These are phyloP conservation scores for Russula lepida DNA, from an alignment of 768 basidiomycete genomes.

Conservation along the genomic window DNA sequence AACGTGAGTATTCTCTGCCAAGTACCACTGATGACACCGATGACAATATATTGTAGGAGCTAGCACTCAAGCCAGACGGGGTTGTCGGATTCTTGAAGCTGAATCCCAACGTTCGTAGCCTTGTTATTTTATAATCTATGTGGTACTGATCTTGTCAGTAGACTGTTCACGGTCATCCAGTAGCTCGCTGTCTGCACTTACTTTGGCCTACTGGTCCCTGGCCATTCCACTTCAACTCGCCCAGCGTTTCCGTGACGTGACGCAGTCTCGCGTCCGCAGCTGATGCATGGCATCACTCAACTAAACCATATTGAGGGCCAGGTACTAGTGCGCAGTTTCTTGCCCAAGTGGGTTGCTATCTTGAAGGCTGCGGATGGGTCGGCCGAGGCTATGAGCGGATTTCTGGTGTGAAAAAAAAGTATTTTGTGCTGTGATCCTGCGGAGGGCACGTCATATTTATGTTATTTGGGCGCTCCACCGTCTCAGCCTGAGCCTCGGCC, in stretches of 20 bases:
- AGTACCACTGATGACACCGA: too few relatives aligned
- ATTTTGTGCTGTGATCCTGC: neutral
- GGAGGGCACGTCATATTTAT: neutral
- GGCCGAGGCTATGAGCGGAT: neutral
- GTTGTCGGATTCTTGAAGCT: slow-evolving; percentile 43
- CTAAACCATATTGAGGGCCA: slow-evolving; percentile 39
- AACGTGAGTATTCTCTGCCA: too few relatives aligned
- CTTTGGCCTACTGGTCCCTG: slow-evolving; percentile 44
- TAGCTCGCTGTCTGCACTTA: slow-evolving; percentile 40
- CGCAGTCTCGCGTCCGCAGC: slow-evolving; percentile 3
- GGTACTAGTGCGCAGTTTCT: slow-evolving; percentile 10
- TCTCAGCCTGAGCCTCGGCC: too few relatives aligned
- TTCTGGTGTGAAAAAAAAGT: neutral
- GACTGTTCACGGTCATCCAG: slow-evolving; percentile 54
- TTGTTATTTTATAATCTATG: neutral
- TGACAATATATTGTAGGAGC: slow-evolving; percentile 37
- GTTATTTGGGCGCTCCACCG: too few relatives aligned
- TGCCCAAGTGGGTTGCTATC: slow-evolving; percentile 18
- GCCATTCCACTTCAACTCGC: slow-evolving; percentile 33
- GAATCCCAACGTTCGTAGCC: slow-evolving; percentile 54
- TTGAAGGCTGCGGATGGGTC: slow-evolving; percentile 4
- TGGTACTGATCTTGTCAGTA: slow-evolving; percentile 26
- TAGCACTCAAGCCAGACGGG: slow-evolving; percentile 39
- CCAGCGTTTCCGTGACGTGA: slow-evolving; percentile 21
- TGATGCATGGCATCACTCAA: slow-evolving; percentile 33